A percentile compares a stretch with the other conserved stretches of the same genome.
These are phyloP conservation scores for Sphagnum contortum DNA, from an alignment of 225 moss, liverwort and hornwort species.

Conservation along the genomic window DNA sequence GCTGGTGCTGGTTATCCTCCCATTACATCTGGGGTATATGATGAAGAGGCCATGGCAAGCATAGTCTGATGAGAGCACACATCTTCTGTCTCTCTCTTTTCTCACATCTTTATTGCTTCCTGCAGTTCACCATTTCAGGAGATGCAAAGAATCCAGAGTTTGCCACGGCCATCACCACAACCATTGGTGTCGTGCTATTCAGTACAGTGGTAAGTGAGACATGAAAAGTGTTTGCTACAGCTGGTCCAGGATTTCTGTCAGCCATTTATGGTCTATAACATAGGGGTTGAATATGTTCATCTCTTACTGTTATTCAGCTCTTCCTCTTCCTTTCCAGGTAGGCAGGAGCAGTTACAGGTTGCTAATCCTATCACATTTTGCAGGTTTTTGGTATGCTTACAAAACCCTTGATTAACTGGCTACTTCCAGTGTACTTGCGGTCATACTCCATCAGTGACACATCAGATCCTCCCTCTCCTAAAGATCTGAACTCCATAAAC, in stretches of 20 bases:
- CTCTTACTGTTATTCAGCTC: too few species aligned
- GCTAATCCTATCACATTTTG: too few species aligned
- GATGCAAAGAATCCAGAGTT: conserved; percentile 58
- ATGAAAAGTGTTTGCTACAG: too few species aligned
- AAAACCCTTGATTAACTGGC: conserved; percentile 60
- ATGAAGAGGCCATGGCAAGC: too few species aligned
- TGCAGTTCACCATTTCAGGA: conserved; percentile 60
- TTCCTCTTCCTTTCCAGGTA: conserved; percentile 4
- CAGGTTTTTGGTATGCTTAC: conserved; percentile 46
- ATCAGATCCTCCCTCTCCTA: conserved; percentile 56
- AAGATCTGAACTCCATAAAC: conserved; percentile 8
- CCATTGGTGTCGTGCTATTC: conserved; percentile 52
- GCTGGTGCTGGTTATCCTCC: too few species aligned
- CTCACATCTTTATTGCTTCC: neutral
- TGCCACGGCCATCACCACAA: conserved; percentile 62
- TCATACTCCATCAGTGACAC: conserved; percentile 11
- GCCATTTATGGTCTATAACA: too few species aligned
- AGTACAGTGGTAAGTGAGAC: conserved; percentile 29
- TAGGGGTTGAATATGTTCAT: too few species aligned
- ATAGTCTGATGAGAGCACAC: too few species aligned
- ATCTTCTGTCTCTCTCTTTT: too few species aligned
- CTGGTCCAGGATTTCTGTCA: too few species aligned
- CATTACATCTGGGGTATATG: too few species aligned
- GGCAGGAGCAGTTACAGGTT: too few species aligned
- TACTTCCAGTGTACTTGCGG: conserved; percentile 24